Base-by-base conservation (phyloP, 768 basidiomycete genomes). In the Tubosaeta brunneosetosa region DNA sequence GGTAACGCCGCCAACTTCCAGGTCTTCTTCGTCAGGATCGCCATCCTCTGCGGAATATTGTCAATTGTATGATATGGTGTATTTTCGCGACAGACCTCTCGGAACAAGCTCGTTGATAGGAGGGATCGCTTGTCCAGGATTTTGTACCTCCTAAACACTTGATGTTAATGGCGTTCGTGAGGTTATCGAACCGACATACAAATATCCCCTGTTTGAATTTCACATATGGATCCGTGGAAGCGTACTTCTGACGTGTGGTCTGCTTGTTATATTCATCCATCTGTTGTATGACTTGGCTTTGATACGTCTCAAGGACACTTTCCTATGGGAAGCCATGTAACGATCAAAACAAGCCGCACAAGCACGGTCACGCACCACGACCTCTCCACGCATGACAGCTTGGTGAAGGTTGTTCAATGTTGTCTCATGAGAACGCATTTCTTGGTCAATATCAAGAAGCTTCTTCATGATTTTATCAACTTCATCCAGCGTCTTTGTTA, bases 1-100 rank as follows among this genome's bases (percentile, higher is more conserved):
- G 6, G 84, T 87, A 27, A 85, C 78, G 25, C 91, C 93, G 48
- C 94, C 94, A 46, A 95, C 74, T 69, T 93, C 87, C 31, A 98
- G 69, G 12, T 97, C 94, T 48, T 93, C 89, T 31, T 94, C 89
- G 49, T 86, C 89, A 29, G 79, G 83, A 56, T 92, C 91, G 10
- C 83, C 89, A 38, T 80, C 76, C 79, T 93, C 92, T 93, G 43
- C 13, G 33, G 11, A 37, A 37, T 8, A 42, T 22, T 5, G 43
- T 43, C 34, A 55, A 37, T n/a, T 8, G 12, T 9, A 33, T 10
- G 14, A 26, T 2, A 33, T 27, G 22, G 17, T 4, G 5, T 8
- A 27, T 34, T 12, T n/a, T 2, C n/a, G 32, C 34, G 29, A 55
- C 58, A 22, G 55, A 86, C 91, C 91, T 74, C 74, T 79, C 4